Evolutionary conservation across 768 basidiomycete genomes (phyloP).

Genomic region (Phaeotremella fagi): DNA sequence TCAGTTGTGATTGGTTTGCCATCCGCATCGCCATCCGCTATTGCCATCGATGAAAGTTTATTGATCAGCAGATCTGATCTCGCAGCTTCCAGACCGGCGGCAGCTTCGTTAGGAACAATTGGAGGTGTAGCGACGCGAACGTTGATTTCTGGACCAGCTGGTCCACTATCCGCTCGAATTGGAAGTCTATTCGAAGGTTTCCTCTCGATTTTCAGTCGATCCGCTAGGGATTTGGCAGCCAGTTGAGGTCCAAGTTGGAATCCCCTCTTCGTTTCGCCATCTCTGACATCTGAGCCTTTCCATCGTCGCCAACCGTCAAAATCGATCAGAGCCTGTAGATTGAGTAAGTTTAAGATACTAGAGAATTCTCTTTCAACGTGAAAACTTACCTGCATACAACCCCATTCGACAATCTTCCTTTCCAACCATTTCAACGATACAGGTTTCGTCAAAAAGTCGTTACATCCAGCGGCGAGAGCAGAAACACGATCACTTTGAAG

Average conservation of each 20-base stretch:
- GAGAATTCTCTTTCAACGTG: slow-evolving; percentile 1
- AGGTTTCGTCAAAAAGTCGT: slow-evolving; percentile 97
- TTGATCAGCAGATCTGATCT: slow-evolving; percentile 1
- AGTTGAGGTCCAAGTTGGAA: slow-evolving; percentile 40
- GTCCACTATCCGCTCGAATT: neutral
- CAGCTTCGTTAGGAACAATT: neutral
- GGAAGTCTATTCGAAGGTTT: slow-evolving; percentile 6
- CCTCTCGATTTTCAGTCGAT: slow-evolving; percentile 34
- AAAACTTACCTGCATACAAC: slow-evolving; percentile 62
- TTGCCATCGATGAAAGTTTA: neutral
- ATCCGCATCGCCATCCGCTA: neutral
- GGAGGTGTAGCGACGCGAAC: slow-evolving; percentile 9
- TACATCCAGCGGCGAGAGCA: slow-evolving; percentile 97
- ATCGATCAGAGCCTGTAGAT: slow-evolving; percentile 49
- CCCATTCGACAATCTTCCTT: slow-evolving; percentile 99
- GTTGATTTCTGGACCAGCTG: slow-evolving; percentile 11
- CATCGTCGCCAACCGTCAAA: slow-evolving; percentile 50
- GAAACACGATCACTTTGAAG: slow-evolving; percentile 91
- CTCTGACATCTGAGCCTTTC: slow-evolving; percentile 39
- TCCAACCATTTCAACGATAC: slow-evolving; percentile 93
- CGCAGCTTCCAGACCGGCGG: slow-evolving; percentile 5
- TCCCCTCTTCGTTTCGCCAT: slow-evolving; percentile 32
- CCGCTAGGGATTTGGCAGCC: slow-evolving; percentile 41
- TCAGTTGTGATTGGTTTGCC: neutral
- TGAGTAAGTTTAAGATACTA: neutral